Evolutionary conservation across 2,329 filamentous ascomycete species (phyloP), one percentile per base, ranked within the genome.

Genomic region (Penicillium aurantiogriseum): DNA sequence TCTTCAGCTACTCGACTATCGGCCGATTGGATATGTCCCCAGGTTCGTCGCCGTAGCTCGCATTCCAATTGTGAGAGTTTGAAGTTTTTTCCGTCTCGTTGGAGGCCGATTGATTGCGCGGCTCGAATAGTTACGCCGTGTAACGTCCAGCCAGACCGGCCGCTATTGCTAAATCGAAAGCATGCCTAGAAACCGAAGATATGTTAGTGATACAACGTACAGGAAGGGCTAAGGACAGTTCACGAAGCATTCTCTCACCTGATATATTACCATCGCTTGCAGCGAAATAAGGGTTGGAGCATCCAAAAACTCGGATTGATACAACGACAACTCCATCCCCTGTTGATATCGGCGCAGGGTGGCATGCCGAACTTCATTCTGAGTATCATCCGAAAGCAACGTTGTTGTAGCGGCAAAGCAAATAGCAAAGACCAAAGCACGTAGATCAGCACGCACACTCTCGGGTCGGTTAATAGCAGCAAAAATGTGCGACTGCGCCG

Each of bases 1-100:
- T 86, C 84, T 61, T 87, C 84, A 2, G 80, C 81, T 1, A 81
- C 79, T 47, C 83, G 73, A 79, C 77, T 48, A 21, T 69, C 67
- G 8, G 61, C 63, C 1, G 60, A 56, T 40, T 80, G 79, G 0
- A 86, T 73, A 56, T 81, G 79, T 80, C 81, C 84, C 81, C 81
- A 84, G 8, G 83, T 69, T 15, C 81, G 72, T 25, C 81, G 76
- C 1, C 82, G 76, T 68, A 83, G 80, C 63, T 85, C 82, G 17
- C 80, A 75, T 53, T 84, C 80, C 54, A 84, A 81, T 0, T 81
- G 77, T 3, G 77, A 66, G 6, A 83, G 74, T 23, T 71, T 73
- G 61, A 80, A 83, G 57, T 82, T 77, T 27, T 73, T 74, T 25
- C 81, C 80, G 50, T 83, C 81, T 33, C 81, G 74, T 60, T 83